Percentiles rank a stretch among this genome's conserved stretches.
phyloP scores from a whole-genome alignment of 306 rosid genomes.

The Bauhinia variegata region DNA sequence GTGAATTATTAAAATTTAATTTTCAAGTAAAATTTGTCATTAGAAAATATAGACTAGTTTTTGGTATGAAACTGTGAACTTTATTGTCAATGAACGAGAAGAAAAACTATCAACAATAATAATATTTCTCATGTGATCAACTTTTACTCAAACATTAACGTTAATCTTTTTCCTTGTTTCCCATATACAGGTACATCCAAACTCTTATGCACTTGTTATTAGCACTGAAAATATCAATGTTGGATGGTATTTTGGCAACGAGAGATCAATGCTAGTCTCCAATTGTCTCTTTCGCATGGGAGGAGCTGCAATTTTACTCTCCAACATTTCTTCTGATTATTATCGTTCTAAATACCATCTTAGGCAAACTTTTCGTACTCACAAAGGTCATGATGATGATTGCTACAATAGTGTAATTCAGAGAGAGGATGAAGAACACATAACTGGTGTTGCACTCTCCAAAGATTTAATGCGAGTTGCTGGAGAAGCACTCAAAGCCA shows the following conservation, averaged over 20 bases:
- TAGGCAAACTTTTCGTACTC: neutral
- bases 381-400: neutral
- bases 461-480: neutral
- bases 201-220: neutral
- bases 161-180: too few species aligned
- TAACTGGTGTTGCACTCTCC: neutral
- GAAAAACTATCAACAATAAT: too few species aligned
- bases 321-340: neutral
- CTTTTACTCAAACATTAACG: too few species aligned
- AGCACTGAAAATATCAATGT: neutral
- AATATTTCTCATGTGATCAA: too few species aligned
- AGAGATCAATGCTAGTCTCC: neutral
- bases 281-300: neutral
- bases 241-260: neutral
- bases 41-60: too few species aligned
- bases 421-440: too few species aligned
- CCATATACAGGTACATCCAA: neutral
- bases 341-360: neutral
- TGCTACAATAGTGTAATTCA: neutral
- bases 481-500: neutral
- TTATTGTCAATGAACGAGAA: too few species aligned
- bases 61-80: too few species aligned
- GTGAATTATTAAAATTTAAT: too few species aligned
- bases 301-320: neutral
- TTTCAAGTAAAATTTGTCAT: too few species aligned